Evolutionary conservation across 2,329 filamentous ascomycete genomes (phyloP).

Genomic region (Diaporthe eres): DNA sequence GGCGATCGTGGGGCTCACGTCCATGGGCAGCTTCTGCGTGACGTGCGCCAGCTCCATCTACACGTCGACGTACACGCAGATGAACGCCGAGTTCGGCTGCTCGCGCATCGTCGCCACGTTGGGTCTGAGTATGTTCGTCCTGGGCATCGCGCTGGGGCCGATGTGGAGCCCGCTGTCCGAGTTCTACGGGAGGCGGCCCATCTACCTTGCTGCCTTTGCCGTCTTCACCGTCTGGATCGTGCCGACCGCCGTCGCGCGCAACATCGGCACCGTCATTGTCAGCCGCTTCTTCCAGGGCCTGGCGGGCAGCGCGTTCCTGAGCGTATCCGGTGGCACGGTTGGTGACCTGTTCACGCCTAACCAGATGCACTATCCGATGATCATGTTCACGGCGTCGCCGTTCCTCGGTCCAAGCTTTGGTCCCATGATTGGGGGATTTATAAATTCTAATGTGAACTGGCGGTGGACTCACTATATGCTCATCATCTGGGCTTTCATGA

Average conservation of each 20-base stretch:
- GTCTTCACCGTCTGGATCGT: constrained; percentile 86
- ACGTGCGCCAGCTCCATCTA: constrained; percentile 92
- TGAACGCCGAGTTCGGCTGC: constrained; percentile 80
- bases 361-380: constrained; percentile 85
- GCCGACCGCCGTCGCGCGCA: constrained; percentile 84
- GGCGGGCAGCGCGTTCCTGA: constrained; percentile 76
- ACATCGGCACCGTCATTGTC: constrained; percentile 85
- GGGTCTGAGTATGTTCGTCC: constrained; percentile 86
- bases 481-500: constrained; percentile 81
- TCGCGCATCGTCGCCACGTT: constrained; percentile 82
- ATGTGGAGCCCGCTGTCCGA: constrained; percentile 77
- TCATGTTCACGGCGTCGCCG: constrained; percentile 78
- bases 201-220: constrained; percentile 82
- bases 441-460: constrained; percentile 82
- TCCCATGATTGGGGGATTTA: constrained; percentile 81
- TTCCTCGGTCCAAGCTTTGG: constrained; percentile 74
- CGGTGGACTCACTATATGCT: constrained; percentile 89
- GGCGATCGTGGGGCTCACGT: constrained; percentile 83
- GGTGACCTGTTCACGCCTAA: constrained; percentile 81
- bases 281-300: constrained; percentile 84
- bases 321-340: constrained; percentile 87
- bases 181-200: constrained; percentile 86
- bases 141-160: constrained; percentile 77
- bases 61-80: constrained; percentile 83
- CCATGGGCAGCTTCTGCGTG: constrained; percentile 84